Percentiles rank a stretch among this genome's conserved stretches.
These are phyloP conservation scores for Apiotrichum laibachii DNA, from an alignment of 1,284 basidiomycete species.

Conservation along the genomic window DNA sequence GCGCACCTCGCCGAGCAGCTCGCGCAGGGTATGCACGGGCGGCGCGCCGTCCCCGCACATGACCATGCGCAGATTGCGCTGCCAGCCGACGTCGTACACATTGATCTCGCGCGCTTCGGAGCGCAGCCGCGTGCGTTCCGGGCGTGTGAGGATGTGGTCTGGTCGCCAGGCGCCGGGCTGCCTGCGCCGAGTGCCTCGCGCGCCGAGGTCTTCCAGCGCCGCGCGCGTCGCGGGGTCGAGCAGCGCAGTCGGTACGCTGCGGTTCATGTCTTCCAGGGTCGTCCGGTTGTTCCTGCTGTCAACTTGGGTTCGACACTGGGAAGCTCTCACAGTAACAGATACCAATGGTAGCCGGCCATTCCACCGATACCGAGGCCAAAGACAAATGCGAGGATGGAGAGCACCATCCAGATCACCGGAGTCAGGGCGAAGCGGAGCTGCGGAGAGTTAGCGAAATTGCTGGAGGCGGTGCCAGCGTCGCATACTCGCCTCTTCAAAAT, in stretches of 20 bases:
- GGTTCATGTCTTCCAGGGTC: constrained; percentile 71
- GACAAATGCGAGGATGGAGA: constrained; percentile 62
- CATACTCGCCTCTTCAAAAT: constrained; percentile 4
- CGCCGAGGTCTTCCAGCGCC: constrained; percentile 9
- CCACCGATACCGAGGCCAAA: constrained; percentile 70
- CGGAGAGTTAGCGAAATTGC: constrained; percentile 8
- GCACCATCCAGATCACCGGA: constrained; percentile 67
- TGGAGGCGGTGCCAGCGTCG: no score
- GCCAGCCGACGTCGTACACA: constrained; percentile 74
- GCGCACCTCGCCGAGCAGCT: constrained; percentile 2
- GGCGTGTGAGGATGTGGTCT: constrained; percentile 71
- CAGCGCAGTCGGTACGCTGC: constrained; percentile 55
- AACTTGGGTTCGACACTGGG: constrained; percentile 6
- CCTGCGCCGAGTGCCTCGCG: constrained; percentile 10
- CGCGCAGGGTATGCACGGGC: background rate
- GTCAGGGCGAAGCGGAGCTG: constrained; percentile 57
- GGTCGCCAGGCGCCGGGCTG: constrained; percentile 44
- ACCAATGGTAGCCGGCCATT: constrained; percentile 73
- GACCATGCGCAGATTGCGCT: constrained; percentile 55
- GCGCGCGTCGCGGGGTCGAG: constrained; percentile 25
- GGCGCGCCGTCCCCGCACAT: constrained; percentile 27
- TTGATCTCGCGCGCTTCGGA: constrained; percentile 65
- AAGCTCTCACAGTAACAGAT: constrained; percentile 68
- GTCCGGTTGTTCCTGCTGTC: constrained; percentile 73
- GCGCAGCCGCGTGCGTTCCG: constrained; percentile 66